These are phyloP conservation scores for Colletotrichum zoysiae DNA, from an alignment of 2,329 filamentous ascomycete species.

Conservation along the genomic window DNA sequence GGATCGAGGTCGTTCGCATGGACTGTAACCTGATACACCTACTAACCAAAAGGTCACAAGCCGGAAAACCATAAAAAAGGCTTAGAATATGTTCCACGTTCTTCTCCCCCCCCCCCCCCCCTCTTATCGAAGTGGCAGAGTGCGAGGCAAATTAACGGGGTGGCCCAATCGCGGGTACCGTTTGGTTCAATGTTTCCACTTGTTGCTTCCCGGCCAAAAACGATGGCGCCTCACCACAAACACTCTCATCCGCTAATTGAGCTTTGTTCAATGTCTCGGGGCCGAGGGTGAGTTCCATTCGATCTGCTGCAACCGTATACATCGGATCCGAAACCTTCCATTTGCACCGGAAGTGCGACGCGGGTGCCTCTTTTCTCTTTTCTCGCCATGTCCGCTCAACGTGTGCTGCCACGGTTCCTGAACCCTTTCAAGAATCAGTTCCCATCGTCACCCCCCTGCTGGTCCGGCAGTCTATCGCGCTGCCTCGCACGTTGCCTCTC, in stretches of 20 bases:
- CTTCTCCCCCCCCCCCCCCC: constrained; percentile 12
- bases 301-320: constrained; percentile 3
- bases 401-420: not conserved
- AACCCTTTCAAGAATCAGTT: not conserved
- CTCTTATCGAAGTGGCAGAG: not conserved
- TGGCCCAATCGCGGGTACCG: constrained; percentile 14
- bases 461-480: not conserved
- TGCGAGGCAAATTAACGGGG: not conserved
- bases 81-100: not conserved
- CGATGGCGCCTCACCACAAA: constrained; percentile 10
- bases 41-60: constrained; percentile 1
- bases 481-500: constrained; percentile 6
- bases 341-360: constrained; percentile 14
- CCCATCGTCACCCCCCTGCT: not conserved
- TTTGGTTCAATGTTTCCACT: constrained; percentile 12
- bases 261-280: not conserved
- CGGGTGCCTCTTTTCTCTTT: not conserved
- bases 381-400: not conserved
- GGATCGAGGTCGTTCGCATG: constrained; percentile 1
- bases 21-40: constrained; percentile 32
- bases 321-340: constrained; percentile 22
- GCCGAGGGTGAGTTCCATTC: not conserved
- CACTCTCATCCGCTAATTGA: not conserved
- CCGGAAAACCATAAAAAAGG: not conserved
- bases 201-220: not conserved